Evolutionary conservation across 2,329 filamentous ascomycete species (phyloP).

Genomic region (Cercospora sp.): DNA sequence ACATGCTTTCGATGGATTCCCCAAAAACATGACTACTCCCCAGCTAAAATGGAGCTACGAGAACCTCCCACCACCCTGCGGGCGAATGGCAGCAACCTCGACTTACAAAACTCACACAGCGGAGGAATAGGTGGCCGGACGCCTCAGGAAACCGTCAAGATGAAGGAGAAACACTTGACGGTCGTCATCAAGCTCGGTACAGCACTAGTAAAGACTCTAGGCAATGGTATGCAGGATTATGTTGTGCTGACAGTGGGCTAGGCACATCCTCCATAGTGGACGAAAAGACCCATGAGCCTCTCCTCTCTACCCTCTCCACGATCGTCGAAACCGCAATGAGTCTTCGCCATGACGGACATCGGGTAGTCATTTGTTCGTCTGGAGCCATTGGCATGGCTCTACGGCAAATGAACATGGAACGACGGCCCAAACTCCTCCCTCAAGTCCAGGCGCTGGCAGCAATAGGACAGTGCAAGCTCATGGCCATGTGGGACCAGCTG

Average conservation of each 20-base stretch:
- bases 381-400: slow-evolving; percentile 94
- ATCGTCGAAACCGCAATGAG: slow-evolving; percentile 93
- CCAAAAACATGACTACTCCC: neutral
- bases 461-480: slow-evolving; percentile 91
- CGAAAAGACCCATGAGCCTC: slow-evolving; percentile 89
- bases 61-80: neutral
- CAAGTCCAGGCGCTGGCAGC: slow-evolving; percentile 91
- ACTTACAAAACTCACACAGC: neutral
- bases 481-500: slow-evolving; percentile 91
- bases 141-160: slow-evolving; percentile 38
- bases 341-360: slow-evolving; percentile 85
- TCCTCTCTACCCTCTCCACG: slow-evolving; percentile 83
- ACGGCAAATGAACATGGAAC: slow-evolving; percentile 82
- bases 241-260: slow-evolving; percentile 43
- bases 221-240: slow-evolving; percentile 8
- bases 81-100: slow-evolving; percentile 5
- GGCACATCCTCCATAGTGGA: slow-evolving; percentile 99
- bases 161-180: slow-evolving; percentile 71
- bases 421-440: slow-evolving; percentile 85
- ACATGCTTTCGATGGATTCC: neutral
- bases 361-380: slow-evolving; percentile 93
- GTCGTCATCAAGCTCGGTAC: slow-evolving; percentile 87
- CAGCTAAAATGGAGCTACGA: slow-evolving; percentile 4
- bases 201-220: slow-evolving; percentile 25
- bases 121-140: neutral